A percentile compares a stretch with the other conserved stretches of the same genome.
Evolutionary conservation across 2,329 filamentous ascomycete genomes (phyloP).

Genomic region (Clonostachys chloroleuca): DNA sequence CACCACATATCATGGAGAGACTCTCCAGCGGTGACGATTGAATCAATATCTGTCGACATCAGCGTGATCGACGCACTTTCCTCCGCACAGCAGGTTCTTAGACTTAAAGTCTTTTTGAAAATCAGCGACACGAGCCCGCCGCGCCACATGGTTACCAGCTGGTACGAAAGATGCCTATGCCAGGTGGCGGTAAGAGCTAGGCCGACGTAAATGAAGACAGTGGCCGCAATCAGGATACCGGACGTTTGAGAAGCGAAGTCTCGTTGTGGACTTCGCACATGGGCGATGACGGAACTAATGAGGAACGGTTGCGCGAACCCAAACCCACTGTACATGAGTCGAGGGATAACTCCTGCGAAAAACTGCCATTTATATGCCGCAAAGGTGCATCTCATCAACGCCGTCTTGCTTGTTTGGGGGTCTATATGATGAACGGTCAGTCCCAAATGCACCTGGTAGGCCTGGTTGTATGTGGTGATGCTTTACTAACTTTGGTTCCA

Average conservation of each 20-base stretch:
- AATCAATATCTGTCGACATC: slow-evolving; percentile 40
- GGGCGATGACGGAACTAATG: slow-evolving; percentile 24
- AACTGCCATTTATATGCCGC: slow-evolving; percentile 19
- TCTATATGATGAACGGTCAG: slow-evolving; percentile 2
- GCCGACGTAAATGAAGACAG: slow-evolving; percentile 32
- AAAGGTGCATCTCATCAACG: slow-evolving; percentile 17
- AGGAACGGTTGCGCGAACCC: slow-evolving; percentile 40
- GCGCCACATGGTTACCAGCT: slow-evolving; percentile 27
- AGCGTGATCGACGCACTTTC: slow-evolving; percentile 33
- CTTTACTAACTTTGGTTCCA: slow-evolving; percentile 13
- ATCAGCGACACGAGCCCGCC: slow-evolving; percentile 36
- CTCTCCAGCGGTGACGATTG: slow-evolving; percentile 15
- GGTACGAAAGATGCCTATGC: slow-evolving; percentile 26
- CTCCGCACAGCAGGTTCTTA: slow-evolving; percentile 20
- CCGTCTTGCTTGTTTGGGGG: slow-evolving; percentile 9
- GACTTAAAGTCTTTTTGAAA: slow-evolving; percentile 36
- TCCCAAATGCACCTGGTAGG: slow-evolving; percentile 23
- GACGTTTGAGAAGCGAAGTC: slow-evolving; percentile 16
- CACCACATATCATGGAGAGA: slow-evolving; percentile 31
- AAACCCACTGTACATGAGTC: slow-evolving; percentile 31
- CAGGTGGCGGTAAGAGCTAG: slow-evolving; percentile 25
- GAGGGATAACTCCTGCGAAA: slow-evolving; percentile 23
- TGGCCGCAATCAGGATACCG: slow-evolving; percentile 33
- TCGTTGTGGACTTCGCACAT: slow-evolving; percentile 16
- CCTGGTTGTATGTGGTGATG: slow-evolving; percentile 3